Evolutionary conservation across 306 rosid genomes (phyloP), one percentile per base, ranked within the genome.

Genomic region (Castanea mollissima): DNA sequence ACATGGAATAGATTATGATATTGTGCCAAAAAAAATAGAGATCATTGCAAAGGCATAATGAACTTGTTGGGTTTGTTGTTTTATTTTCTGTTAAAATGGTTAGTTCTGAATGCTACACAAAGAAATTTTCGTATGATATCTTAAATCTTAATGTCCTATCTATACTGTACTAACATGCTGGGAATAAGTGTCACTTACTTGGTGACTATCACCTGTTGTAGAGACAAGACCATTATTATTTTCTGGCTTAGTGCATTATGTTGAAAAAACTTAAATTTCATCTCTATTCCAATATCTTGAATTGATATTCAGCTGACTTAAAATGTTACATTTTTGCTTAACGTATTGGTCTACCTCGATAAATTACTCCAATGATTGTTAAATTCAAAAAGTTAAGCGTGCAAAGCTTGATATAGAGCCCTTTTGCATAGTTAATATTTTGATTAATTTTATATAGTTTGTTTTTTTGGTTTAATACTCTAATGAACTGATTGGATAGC

Each of bases 401-500:
- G 27, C 35, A 62, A 5, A 27, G 69, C 41, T 62, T 27, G 38
- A 4, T 60, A 12, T 20, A 25, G 15, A 16, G 20, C 20, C 29
- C 29, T 19, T 34, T 8, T 8, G 15, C 38, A 31, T 67, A 2
- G n/a, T 35, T 34, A 35, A 67, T 32, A 67, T 34, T 67, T 18
- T 19, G 23, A 67, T 51, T 13, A 0, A 9, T 27, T 76, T 14
- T 65, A 29, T 64, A 51, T 25, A 2, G 64, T 2, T 31, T 73
- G 13, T 14, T 49, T 57, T 13, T 34, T 44, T 2, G 46, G 29
- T 16, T 1, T 51, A 57, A 44, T 14, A n/a, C 21, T 23, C 67
- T 80, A 72, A 86, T 21, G 73, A 70, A 27, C 21, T 69, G 56
- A 73, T 44, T 78, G 46, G n/a, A 23, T 78, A 78, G 71, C 89